Conservation (phyloP, 192 early-diverging fungal genomes). For the Obelidium mucronatum region DNA sequence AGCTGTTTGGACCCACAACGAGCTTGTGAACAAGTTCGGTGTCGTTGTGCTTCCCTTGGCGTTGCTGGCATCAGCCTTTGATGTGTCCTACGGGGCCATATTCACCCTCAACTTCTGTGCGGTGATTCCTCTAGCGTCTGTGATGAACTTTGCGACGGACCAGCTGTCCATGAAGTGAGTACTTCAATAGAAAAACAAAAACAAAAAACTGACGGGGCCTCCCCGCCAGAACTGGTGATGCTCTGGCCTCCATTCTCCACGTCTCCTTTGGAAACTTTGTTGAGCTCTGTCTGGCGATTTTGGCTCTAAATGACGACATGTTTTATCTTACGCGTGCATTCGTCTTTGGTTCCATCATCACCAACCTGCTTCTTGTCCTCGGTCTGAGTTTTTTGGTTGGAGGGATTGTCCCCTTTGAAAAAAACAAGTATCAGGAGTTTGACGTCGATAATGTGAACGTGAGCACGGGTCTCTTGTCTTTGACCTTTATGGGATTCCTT, state of each 20-base stretch:
- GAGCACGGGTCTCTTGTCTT: conserved; percentile 19
- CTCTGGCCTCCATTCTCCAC: conserved; percentile 83
- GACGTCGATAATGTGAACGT: conserved; percentile 33
- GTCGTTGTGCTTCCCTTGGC: conserved; percentile 84
- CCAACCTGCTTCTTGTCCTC: conserved; percentile 85
- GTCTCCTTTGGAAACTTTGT: conserved; percentile 87
- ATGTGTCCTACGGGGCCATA: conserved; percentile 67
- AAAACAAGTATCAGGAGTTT: conserved; percentile 64
- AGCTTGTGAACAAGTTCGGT: conserved; percentile 60
- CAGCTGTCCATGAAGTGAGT: too few species aligned
- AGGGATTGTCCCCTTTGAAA: conserved; percentile 69
- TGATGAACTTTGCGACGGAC: conserved; percentile 89
- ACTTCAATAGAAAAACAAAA: background rate
- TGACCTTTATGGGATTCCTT: conserved; percentile 35
- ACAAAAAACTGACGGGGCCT: too few species aligned
- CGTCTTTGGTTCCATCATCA: conserved; percentile 88
- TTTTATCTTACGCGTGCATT: conserved; percentile 83
- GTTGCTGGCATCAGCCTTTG: conserved; percentile 63
- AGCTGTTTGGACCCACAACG: too few species aligned
- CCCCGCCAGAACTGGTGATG: background rate
- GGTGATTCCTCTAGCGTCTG: conserved; percentile 86
- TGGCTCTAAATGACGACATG: conserved; percentile 81
- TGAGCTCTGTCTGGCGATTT: conserved; percentile 74
- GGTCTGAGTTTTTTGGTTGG: conserved; percentile 89
- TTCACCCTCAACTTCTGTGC: conserved; percentile 90